Evolutionary conservation across 179 eudicot genomes (phyloP), one percentile per base, ranked within the genome.

Genomic region (Silene coronaria): DNA sequence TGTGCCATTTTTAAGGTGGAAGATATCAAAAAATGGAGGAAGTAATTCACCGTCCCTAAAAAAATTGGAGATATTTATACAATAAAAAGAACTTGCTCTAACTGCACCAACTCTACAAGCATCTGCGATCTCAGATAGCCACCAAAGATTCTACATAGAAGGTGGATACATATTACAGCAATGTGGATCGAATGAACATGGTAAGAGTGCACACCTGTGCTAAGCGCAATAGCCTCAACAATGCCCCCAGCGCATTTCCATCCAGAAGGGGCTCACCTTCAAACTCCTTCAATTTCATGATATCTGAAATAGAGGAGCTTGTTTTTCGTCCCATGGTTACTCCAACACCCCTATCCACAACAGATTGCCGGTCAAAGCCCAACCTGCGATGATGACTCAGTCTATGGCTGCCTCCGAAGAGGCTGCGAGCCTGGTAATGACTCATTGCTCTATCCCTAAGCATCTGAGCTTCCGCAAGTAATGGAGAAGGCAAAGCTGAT

Each of bases 391-490:
- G 79, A 84, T 59, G 81, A 74, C 84, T 78, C 17, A 89, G 83
- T 77, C 99, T 89, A 77, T 93, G 96, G 87, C 85, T 86, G 82
- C 85, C 73, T 77, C 99, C 99, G 83, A 95, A 91, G 82, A 91
- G 81, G 84, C 97, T 93, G 76, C 93, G 97, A 77, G 99, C 99
- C 83, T 95, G 97, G 83, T 95, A 93, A 79, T 93, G 99, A 75
- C 97, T 95, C 97, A 93, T 89, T 66, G 97, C 97, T 85, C 99
- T 88, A 79, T 95, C 99, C 88, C 99, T 88, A 26, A 95, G 96
- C 97, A 95, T 87, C 78, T 95, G 99, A 45, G 97, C 99, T 87
- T 95, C 99, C 26, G 96, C 99, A 76, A 92, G 97, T 59, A 95
- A 88, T 68, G 99, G 90, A 77, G 99, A 93, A 68, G 99, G 99